Evolutionary conservation across 805 yeast genomes (phyloP).

Genomic region (Candida hispaniensis): DNA sequence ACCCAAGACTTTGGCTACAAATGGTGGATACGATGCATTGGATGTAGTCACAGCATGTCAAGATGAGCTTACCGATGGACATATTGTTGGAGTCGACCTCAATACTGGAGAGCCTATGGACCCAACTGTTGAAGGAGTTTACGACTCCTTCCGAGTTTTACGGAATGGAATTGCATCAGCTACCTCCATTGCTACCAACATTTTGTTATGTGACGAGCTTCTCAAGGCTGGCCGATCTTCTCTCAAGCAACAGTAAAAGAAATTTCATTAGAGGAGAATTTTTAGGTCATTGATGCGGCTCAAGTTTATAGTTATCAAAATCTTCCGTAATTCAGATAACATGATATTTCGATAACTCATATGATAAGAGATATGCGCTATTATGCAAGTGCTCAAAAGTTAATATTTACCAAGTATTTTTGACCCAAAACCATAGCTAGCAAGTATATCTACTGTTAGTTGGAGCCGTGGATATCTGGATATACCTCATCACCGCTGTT

Average conservation of each 20-base stretch:
- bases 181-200: slow-evolving; percentile 85
- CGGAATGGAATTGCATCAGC: slow-evolving; percentile 90
- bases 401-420: too few relatives aligned
- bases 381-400: too few relatives aligned
- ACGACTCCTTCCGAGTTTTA: slow-evolving; percentile 92
- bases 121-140: slow-evolving; percentile 85
- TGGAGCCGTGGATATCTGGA: too few relatives aligned
- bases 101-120: slow-evolving; percentile 92
- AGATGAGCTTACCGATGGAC: slow-evolving; percentile 74
- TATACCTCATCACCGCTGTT: too few relatives aligned
- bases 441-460: too few relatives aligned
- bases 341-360: too few relatives aligned
- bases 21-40: slow-evolving; percentile 88
- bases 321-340: too few relatives aligned
- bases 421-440: too few relatives aligned
- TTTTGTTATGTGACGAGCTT: slow-evolving; percentile 88
- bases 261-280: too few relatives aligned
- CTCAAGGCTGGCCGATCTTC: slow-evolving; percentile 95
- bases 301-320: too few relatives aligned
- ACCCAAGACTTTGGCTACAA: slow-evolving; percentile 85
- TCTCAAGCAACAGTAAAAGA: slow-evolving; percentile 41
- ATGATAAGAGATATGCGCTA: too few relatives aligned
- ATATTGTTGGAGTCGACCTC: slow-evolving; percentile 82
- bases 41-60: slow-evolving; percentile 83
- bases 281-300: too few relatives aligned